These are phyloP conservation scores for Termitomyces sp. DNA, from an alignment of 768 basidiomycete species.

Conservation along the genomic window DNA sequence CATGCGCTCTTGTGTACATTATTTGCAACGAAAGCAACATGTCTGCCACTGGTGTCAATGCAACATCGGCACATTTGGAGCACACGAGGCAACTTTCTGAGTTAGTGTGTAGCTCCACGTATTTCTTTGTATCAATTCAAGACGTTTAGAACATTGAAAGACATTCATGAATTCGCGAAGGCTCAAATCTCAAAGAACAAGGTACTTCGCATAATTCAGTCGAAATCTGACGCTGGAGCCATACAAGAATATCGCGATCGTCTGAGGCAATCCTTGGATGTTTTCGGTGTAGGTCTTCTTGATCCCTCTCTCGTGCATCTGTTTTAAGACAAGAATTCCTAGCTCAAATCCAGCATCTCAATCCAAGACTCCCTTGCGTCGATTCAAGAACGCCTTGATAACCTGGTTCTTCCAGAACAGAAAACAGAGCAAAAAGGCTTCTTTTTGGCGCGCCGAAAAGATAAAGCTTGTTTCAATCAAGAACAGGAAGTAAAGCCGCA, in stretches of 20 bases:
- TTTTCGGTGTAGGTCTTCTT: constrained; percentile 1
- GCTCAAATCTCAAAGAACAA: background rate
- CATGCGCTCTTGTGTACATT: constrained; percentile 10
- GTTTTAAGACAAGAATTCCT: no score
- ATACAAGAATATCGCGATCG: constrained; percentile 8
- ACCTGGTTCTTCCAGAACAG: no score
- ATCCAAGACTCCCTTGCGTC: background rate
- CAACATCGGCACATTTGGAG: background rate
- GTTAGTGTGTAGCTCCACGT: background rate
- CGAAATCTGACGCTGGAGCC: constrained; percentile 1
- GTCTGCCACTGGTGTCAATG: background rate
- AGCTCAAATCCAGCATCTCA: constrained; percentile 5
- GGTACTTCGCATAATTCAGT: background rate
- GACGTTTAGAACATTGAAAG: background rate
- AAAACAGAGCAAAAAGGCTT: background rate
- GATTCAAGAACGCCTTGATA: no score
- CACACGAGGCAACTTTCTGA: background rate
- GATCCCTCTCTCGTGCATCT: background rate
- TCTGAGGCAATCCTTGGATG: constrained; percentile 3
- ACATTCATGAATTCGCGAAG: background rate
- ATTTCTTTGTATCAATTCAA: background rate
- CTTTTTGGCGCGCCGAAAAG: background rate
- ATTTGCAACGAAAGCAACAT: background rate
- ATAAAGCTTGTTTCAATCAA: background rate
- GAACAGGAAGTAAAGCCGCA: background rate